Percentiles rank a stretch among this genome's conserved stretches.
Conservation (phyloP, 2,329 filamentous ascomycete genomes). For the Byssoonygena ceratinophila region DNA sequence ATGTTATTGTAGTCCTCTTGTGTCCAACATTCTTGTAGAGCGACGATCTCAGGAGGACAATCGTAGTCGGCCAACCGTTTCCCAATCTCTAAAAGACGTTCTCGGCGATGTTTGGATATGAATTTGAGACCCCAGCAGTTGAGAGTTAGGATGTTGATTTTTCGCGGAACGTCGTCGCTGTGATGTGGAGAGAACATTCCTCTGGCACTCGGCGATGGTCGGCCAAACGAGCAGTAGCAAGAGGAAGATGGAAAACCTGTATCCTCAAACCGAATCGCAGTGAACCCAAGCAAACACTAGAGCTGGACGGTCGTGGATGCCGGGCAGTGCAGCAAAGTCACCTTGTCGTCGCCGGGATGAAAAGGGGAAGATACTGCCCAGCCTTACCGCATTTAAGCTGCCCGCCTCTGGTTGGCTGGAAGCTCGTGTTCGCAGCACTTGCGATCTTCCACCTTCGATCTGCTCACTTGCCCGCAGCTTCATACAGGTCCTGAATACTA, state of each 20-base stretch:
- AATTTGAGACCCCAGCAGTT: slow-evolving; percentile 97
- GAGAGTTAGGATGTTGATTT: slow-evolving; percentile 71
- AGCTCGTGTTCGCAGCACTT: neutral
- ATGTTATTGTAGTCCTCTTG: slow-evolving; percentile 73
- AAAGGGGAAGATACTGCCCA: slow-evolving; percentile 5
- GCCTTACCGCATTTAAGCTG: slow-evolving; percentile 17
- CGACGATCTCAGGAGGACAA: slow-evolving; percentile 71
- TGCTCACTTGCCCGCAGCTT: neutral
- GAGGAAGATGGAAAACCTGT: neutral
- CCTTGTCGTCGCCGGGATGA: neutral
- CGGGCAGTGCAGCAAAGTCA: neutral
- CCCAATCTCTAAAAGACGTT: slow-evolving; percentile 75
- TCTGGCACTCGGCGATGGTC: neutral
- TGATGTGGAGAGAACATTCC: slow-evolving; percentile 13
- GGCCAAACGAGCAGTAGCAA: too few relatives aligned
- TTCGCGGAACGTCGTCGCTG: slow-evolving; percentile 30
- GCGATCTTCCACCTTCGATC: neutral
- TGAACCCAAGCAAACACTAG: too few relatives aligned
- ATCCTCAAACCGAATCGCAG: neutral
- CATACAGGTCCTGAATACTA: neutral
- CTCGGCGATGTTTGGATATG: slow-evolving; percentile 64
- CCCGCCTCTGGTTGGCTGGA: slow-evolving; percentile 5
- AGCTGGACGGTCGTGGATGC: too few relatives aligned
- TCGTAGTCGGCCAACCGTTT: slow-evolving; percentile 58
- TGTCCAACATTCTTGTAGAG: slow-evolving; percentile 92